phyloP scores from a whole-genome alignment of 225 moss, liverwort and hornwort genomes.

The Pleurozium schreberi region DNA sequence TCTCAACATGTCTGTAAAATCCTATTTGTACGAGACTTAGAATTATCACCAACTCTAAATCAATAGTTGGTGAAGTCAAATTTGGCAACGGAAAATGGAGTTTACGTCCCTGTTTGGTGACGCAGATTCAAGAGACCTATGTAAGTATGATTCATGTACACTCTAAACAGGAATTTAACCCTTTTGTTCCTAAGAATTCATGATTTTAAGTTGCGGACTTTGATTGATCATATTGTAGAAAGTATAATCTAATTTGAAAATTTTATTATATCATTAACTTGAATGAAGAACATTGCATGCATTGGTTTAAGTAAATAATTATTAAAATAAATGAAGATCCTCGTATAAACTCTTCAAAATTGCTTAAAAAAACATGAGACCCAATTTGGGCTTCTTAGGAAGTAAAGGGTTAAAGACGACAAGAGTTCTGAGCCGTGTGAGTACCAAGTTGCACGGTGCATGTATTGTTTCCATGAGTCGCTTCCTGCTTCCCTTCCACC shows the following conservation, averaged over 20 bases:
- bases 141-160: not conserved
- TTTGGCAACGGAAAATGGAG: not conserved
- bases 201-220: too few species aligned
- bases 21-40: not conserved
- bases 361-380: too few species aligned
- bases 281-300: too few species aligned
- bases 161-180: not conserved
- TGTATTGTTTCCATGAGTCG: slow-evolving; percentile 96
- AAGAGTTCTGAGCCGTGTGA: not conserved
- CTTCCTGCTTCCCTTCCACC: slow-evolving; percentile 94
- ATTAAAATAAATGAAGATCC: too few species aligned
- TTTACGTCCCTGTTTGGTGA: not conserved
- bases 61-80: not conserved
- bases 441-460: slow-evolving; percentile 84
- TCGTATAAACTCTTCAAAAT: too few species aligned
- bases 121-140: not conserved
- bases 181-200: too few species aligned
- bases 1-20: not conserved
- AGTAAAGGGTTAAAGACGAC: too few species aligned
- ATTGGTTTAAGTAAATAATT: too few species aligned
- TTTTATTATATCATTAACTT: too few species aligned
- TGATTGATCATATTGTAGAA: too few species aligned
- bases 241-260: too few species aligned
- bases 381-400: too few species aligned
- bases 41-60: not conserved